Base-by-base conservation (phyloP, 345 rosid species). In the Stellera chamaejasme region DNA sequence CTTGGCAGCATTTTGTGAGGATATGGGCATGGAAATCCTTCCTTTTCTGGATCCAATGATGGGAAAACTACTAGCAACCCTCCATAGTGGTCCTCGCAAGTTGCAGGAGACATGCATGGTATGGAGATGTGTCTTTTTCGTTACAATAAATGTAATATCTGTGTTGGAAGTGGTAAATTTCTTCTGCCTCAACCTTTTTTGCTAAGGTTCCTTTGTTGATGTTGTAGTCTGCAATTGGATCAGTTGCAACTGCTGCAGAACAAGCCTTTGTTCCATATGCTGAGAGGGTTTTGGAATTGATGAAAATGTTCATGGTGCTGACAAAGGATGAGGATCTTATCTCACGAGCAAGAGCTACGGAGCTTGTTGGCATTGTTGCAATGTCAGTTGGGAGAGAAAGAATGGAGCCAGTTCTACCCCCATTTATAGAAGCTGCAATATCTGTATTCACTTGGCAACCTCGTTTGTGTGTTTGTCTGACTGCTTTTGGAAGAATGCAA, bases 31-130 rank as follows among this genome's bases (percentile, higher is more conserved):
- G 67, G 99, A 94, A 67, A 94, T 94, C 68, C 88, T 83, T 69
- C 81, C 92, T 19, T 90, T 72, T 66, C 95, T 94, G 65, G 99
- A 87, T 66, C 85, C 83, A 72, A 72, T 94, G 68, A 94, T 87
- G 99, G 82, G 73, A 69, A 90, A 83, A 79, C 82, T 94, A 63
- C 73, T 94, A 76, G 75, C 68, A 56, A 81, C 96, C 54, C 97
- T 94, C 43, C 82, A 80, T 74, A 85, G 46, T 67, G 87, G 93
- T 62, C 79, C 93, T 9, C 95, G 95, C 43, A 87, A 87, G 75
- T 67, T 87, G 83, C 99, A 94, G 74, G 99, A 94, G 71, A 94
- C 99, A 11, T 87, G 97, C 85, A 90, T 94, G 99, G 99, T 94
- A 83, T 62, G 52, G 19, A 61, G 47, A 64, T 67, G 23, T 47